Conservation (phyloP, 257 asterid genomes). For the Primulina tabacum region DNA sequence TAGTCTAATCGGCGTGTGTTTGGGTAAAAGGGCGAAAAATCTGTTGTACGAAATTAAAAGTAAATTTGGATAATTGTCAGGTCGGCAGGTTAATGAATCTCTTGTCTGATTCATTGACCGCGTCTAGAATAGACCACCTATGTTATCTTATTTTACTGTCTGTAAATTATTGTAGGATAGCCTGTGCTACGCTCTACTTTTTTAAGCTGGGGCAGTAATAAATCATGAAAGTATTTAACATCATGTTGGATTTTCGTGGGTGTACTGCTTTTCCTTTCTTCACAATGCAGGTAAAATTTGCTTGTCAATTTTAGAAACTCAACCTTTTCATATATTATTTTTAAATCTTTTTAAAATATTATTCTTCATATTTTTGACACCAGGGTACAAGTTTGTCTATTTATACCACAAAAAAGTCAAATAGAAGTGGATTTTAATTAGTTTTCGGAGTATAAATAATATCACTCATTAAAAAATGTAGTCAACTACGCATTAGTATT, state of each 20-base stretch:
- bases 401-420: too few relatives aligned
- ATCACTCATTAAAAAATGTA: too few relatives aligned
- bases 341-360: too few relatives aligned
- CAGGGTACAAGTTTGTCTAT: too few relatives aligned
- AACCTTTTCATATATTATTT: too few relatives aligned
- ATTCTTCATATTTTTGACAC: too few relatives aligned
- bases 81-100: too few relatives aligned
- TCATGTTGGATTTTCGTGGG: background rate
- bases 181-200: background rate
- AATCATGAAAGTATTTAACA: background rate
- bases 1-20: background rate
- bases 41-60: background rate
- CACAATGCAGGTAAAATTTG: background rate
- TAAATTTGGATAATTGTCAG: background rate
- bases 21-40: background rate
- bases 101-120: background rate
- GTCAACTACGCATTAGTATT: too few relatives aligned
- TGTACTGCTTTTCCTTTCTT: background rate
- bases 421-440: too few relatives aligned
- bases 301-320: background rate
- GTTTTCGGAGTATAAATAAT: too few relatives aligned
- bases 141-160: background rate
- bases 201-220: background rate
- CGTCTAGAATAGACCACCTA: background rate
- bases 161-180: background rate